Evolutionary conservation across 116 monocot genomes (phyloP).

Genomic region (Iris pallida): DNA sequence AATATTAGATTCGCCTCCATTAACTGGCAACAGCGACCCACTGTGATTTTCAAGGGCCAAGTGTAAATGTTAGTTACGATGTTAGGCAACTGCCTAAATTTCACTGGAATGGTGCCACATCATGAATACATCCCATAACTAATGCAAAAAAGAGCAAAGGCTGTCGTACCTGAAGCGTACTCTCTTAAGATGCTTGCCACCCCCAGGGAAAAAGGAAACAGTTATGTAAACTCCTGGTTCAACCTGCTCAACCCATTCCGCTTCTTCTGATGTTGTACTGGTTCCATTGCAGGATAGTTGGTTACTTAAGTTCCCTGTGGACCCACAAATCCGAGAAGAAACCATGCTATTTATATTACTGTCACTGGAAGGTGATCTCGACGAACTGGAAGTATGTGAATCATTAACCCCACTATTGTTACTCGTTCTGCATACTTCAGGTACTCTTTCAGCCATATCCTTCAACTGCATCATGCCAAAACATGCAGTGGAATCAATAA

Average conservation of each 20-base stretch:
- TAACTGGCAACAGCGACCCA: no score
- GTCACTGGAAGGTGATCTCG: neutral
- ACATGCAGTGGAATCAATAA: neutral
- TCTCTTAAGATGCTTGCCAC: conserved; percentile 69
- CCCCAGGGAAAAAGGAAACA: conserved; percentile 45
- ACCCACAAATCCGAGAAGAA: neutral
- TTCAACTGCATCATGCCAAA: conserved; percentile 52
- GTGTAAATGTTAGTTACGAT: no score
- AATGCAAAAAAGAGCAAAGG: neutral
- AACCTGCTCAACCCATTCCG: conserved; percentile 76
- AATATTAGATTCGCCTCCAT: no score
- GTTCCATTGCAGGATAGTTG: conserved; percentile 7
- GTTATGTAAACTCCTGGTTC: conserved; percentile 89
- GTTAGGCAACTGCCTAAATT: no score
- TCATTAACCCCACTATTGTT: neutral
- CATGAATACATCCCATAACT: no score
- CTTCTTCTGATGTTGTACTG: conserved; percentile 14
- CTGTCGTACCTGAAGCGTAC: conserved; percentile 74
- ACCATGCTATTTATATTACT: neutral
- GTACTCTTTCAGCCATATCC: conserved; percentile 48
- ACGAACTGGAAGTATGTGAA: conserved; percentile 1
- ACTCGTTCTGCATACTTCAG: conserved; percentile 16
- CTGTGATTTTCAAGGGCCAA: no score
- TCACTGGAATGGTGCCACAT: no score
- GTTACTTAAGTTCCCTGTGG: conserved; percentile 8